Conservation (phyloP, 176 grass and related monocot species). For the Ampelocalamus luodianensis region DNA sequence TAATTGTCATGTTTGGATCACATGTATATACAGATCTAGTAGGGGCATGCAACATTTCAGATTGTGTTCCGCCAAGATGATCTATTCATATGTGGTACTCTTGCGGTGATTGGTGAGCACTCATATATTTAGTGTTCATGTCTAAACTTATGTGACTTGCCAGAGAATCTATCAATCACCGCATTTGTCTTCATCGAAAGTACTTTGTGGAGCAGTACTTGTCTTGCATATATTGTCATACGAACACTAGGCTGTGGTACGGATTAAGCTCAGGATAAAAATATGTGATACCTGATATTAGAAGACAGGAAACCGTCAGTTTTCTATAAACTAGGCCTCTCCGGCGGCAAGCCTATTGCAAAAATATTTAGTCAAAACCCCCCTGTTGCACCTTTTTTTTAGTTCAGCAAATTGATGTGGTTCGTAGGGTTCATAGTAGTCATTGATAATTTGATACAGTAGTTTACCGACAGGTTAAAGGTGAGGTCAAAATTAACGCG, state of each 20-base stretch:
- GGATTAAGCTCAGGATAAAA: background rate
- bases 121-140: background rate
- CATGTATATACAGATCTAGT: background rate
- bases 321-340: too few relatives aligned
- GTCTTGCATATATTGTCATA: background rate
- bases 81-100: background rate
- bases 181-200: background rate
- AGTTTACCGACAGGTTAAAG: too few relatives aligned
- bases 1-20: background rate
- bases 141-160: background rate
- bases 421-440: background rate
- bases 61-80: background rate
- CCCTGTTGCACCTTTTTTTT: background rate
- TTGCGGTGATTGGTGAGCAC: background rate
- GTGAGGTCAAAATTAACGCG: too few relatives aligned
- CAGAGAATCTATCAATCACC: background rate
- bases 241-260: background rate
- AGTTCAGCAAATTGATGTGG: background rate
- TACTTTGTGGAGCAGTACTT: background rate
- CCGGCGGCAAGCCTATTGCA: too few relatives aligned
- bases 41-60: background rate
- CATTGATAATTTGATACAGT: too few relatives aligned
- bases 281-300: background rate
- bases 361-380: too few relatives aligned
- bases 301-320: too few relatives aligned